A percentile compares a stretch with the other conserved stretches of the same genome.
Evolutionary conservation across 2,329 filamentous ascomycete species (phyloP).

Genomic region (Davidsoniella australis): DNA sequence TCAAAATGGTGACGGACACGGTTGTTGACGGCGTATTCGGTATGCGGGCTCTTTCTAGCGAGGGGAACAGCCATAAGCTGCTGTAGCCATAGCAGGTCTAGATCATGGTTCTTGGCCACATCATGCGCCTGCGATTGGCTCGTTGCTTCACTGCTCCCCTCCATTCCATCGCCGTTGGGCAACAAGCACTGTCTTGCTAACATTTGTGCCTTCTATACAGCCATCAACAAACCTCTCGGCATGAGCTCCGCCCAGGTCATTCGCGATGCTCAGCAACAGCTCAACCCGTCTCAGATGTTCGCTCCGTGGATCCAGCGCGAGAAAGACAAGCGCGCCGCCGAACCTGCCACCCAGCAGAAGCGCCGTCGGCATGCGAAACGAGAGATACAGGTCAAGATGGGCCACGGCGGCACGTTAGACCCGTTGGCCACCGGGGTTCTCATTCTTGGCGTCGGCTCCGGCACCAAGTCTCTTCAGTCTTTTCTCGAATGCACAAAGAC

Average conservation of each 20-base stretch:
- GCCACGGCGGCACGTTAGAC: conserved; percentile 89
- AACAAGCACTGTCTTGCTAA: background rate
- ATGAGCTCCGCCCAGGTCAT: conserved; percentile 82
- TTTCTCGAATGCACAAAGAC: conserved; percentile 85
- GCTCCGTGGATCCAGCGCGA: conserved; percentile 56
- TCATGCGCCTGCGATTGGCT: conserved; percentile 6
- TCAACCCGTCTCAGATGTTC: conserved; percentile 69
- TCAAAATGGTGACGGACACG: conserved; percentile 36
- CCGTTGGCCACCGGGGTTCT: conserved; percentile 86
- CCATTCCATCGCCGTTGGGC: background rate
- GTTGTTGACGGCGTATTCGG: conserved; percentile 42
- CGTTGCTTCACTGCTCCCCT: background rate
- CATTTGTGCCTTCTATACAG: conserved; percentile 26
- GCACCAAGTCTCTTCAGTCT: conserved; percentile 63
- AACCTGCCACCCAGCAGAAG: conserved; percentile 40
- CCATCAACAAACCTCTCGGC: conserved; percentile 80
- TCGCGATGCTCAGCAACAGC: conserved; percentile 68
- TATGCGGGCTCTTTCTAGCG: conserved; percentile 19
- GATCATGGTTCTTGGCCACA: background rate
- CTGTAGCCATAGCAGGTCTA: background rate
- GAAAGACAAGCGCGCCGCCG: conserved; percentile 33
- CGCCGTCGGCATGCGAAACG: conserved; percentile 40
- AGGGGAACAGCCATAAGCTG: background rate
- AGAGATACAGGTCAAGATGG: conserved; percentile 68
- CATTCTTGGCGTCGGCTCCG: conserved; percentile 71